Evolutionary conservation across 2,329 filamentous ascomycete genomes (phyloP).

Genomic region (Xylariales sp.): DNA sequence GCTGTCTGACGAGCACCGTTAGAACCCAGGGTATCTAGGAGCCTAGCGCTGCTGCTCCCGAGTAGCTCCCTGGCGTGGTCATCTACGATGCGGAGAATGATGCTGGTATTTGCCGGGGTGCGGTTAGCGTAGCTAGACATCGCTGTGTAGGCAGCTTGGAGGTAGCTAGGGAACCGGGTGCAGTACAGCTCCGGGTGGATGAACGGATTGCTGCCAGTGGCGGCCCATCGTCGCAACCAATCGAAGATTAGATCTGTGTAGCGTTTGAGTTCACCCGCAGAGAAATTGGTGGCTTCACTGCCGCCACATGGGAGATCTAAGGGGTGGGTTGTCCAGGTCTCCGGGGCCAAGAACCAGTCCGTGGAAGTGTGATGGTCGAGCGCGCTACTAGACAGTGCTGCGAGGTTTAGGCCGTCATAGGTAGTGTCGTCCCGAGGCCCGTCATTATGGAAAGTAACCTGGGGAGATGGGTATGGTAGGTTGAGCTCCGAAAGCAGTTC

Average conservation of each 20-base stretch:
- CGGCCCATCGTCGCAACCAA: conserved; percentile 23
- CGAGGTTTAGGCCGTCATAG: too few species aligned
- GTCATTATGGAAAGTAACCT: too few species aligned
- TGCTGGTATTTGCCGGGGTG: conserved; percentile 10
- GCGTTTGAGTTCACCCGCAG: conserved; percentile 5
- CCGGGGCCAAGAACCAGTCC: conserved; percentile 13
- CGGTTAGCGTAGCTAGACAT: conserved; percentile 15
- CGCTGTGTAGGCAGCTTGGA: conserved; percentile 24
- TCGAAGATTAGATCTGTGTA: conserved; percentile 10
- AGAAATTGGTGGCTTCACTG: not conserved
- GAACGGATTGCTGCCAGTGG: conserved; percentile 22
- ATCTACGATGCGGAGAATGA: conserved; percentile 14
- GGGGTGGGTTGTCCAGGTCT: conserved; percentile 15
- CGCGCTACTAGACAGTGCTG: too few species aligned
- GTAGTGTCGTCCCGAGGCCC: too few species aligned
- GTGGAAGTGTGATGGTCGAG: not conserved
- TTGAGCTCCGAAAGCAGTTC: not conserved
- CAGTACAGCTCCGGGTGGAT: conserved; percentile 25
- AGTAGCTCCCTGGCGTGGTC: conserved; percentile 11
- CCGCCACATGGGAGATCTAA: not conserved
- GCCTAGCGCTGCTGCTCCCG: not conserved
- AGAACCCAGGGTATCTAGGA: not conserved
- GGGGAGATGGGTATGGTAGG: not conserved
- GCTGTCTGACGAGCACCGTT: too few species aligned
- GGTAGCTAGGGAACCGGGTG: conserved; percentile 16